A percentile compares a stretch with the other conserved stretches of the same genome.
phyloP scores from a whole-genome alignment of 306 rosid genomes.

The Gleditsia sinensis region DNA sequence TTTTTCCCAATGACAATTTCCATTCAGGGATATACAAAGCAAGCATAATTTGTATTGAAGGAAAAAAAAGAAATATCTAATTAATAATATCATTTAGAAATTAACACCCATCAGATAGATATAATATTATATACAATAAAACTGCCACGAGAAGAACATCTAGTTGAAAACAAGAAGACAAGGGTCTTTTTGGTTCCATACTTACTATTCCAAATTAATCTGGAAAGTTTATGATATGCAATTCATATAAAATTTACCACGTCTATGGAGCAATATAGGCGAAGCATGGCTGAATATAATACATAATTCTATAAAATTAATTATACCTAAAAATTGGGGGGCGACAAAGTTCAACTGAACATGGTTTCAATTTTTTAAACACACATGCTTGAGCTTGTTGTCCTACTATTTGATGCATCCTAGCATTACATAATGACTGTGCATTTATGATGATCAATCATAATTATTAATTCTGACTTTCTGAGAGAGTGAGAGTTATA shows the following conservation, averaged over 20 bases:
- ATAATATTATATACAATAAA: background rate
- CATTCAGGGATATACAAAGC: background rate
- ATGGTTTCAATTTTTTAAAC: background rate
- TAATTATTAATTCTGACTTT: background rate
- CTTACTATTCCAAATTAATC: background rate
- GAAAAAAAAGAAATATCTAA: background rate
- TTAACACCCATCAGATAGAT: background rate
- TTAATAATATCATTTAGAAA: background rate
- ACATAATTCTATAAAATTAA: no score
- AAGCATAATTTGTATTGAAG: background rate
- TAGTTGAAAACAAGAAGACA: background rate
- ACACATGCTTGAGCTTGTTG: background rate
- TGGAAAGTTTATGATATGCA: background rate
- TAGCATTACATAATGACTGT: background rate
- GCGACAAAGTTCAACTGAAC: no score
- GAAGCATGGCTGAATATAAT: background rate
- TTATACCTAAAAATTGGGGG: no score
- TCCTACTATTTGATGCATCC: background rate
- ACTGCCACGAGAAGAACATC: background rate
- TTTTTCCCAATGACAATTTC: background rate
- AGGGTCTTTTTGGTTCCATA: background rate
- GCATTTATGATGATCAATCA: background rate
- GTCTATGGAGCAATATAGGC: background rate
- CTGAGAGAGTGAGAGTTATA: no score
- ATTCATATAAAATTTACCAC: background rate